Base-by-base conservation (phyloP, 768 basidiomycete genomes). In the Tricholoma matsutake region DNA sequence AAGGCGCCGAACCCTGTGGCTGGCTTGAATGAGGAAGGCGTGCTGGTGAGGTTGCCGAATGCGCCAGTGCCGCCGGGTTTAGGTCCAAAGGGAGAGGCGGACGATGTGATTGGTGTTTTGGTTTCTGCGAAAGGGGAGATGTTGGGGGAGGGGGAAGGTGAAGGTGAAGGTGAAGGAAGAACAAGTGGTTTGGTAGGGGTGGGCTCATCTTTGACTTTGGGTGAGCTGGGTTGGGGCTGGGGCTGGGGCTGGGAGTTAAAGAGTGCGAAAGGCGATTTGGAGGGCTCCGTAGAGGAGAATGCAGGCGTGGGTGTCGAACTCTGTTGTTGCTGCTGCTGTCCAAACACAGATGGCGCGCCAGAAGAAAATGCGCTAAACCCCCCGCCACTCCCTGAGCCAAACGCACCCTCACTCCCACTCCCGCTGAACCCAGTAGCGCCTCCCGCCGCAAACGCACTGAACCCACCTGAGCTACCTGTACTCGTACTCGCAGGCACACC, bases 1-100 rank as follows among this genome's bases (percentile, higher is more conserved):
- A 84, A 83, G 0, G 81, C 82, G 16, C 80, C 79, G 59, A 82
- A 81, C 1, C 80, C 81, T 41, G 67, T 61, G 4, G 78, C 76
- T 18, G 79, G 78, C 56, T 77, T 78, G 67, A 81, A 79, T 3
- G 66, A 69, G 6, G 73, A 75, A 29, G 75, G 68, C n/a, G 75
- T 72, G 10, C 72, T 68, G 45, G 72, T 71, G 7, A 78, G 55
- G 57, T 72, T 72, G n/a, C 77, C 73, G 57, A 83, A 84, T 8
- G 79, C 80, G 22, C 76, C 75, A 0, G 63, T 22, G 3, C 59
- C 35, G 11, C 35, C 6, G 41, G 41, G 32, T 3, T 58, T 64
- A 13, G 29, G 29, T 25, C 64, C 64, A 29, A 67, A 65, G 31
- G 63, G 63, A n/a, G 66, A 64, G 18, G 71, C 60, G 7, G 70